Conservation (phyloP, 2,329 filamentous ascomycete species). For the Colletotrichum plurivorum region DNA sequence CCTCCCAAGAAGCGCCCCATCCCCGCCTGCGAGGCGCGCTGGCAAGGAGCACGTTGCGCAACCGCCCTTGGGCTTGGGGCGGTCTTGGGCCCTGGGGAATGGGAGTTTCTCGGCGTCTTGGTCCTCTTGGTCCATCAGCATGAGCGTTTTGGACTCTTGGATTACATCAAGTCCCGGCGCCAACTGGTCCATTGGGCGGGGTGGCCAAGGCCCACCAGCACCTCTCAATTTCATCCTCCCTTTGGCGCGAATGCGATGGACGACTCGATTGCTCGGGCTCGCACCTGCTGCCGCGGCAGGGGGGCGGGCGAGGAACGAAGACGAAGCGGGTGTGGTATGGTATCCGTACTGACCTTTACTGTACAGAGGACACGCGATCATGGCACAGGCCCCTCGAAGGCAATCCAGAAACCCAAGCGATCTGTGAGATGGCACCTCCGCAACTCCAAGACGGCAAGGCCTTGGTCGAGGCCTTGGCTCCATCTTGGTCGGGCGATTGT, state of each 20-base stretch:
- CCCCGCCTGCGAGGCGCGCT: slow-evolving; percentile 7
- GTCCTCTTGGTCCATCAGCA: slow-evolving; percentile 28
- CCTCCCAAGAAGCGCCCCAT: slow-evolving; percentile 8
- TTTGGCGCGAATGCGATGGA: not conserved
- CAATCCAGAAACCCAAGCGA: slow-evolving; percentile 2
- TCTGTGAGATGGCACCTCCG: slow-evolving; percentile 1
- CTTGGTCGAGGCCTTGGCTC: slow-evolving; percentile 26
- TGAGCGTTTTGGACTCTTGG: slow-evolving; percentile 28
- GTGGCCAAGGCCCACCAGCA: slow-evolving; percentile 28
- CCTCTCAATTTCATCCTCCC: slow-evolving; percentile 22
- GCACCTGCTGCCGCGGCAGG: slow-evolving; percentile 7
- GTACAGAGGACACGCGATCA: slow-evolving; percentile 19
- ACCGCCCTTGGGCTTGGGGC: not conserved
- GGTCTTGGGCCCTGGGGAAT: not conserved
- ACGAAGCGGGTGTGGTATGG: not conserved
- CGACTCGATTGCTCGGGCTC: slow-evolving; percentile 11
- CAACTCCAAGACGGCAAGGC: slow-evolving; percentile 23
- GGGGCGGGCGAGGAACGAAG: not conserved
- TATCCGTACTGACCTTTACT: not conserved
- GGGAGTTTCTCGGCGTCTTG: slow-evolving; percentile 35
- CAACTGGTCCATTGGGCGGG: slow-evolving; percentile 18
- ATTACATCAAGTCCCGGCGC: slow-evolving; percentile 38
- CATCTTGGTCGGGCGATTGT: slow-evolving; percentile 31
- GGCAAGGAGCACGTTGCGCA: slow-evolving; percentile 24
- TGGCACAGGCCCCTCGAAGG: slow-evolving; percentile 11